A percentile compares a stretch with the other conserved stretches of the same genome.
Conservation (phyloP, 2,329 filamentous ascomycete genomes). For the Monosporascus sp. region DNA sequence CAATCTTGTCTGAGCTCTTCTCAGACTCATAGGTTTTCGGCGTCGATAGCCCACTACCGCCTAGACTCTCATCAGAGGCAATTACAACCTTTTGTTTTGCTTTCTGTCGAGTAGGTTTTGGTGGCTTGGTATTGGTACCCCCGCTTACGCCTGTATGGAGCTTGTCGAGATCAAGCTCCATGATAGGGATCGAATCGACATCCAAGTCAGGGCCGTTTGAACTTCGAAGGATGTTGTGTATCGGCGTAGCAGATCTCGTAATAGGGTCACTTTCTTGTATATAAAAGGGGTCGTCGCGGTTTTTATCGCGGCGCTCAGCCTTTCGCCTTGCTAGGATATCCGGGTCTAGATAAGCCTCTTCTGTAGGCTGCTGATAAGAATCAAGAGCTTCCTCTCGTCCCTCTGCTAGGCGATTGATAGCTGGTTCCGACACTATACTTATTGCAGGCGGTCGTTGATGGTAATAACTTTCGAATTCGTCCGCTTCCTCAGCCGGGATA, state of each 20-base stretch:
- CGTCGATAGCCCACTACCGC: constrained; percentile 42
- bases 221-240: constrained; percentile 69
- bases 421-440: constrained; percentile 51
- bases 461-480: constrained; percentile 65
- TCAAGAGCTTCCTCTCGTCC: constrained; percentile 37
- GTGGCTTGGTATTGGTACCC: constrained; percentile 24
- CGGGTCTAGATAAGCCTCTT: constrained; percentile 64
- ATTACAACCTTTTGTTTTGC: constrained; percentile 60
- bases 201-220: constrained; percentile 77
- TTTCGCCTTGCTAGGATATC: constrained; percentile 70
- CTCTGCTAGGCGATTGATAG: constrained; percentile 47
- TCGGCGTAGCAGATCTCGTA: constrained; percentile 65
- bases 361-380: constrained; percentile 56
- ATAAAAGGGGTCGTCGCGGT: constrained; percentile 94
- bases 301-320: constrained; percentile 72
- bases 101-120: constrained; percentile 29
- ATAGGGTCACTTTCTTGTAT: constrained; percentile 55
- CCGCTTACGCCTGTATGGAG: constrained; percentile 27
- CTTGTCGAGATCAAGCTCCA: constrained; percentile 76
- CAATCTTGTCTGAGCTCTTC: constrained; percentile 40
- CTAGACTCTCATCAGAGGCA: constrained; percentile 68
- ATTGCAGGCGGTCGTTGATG: constrained; percentile 49
- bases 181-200: constrained; percentile 91
- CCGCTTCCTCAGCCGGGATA: constrained; percentile 48
- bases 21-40: constrained; percentile 50